phyloP scores from a whole-genome alignment of 352 stramenopile genomes.

The Pilasporangium apinafurcum region DNA sequence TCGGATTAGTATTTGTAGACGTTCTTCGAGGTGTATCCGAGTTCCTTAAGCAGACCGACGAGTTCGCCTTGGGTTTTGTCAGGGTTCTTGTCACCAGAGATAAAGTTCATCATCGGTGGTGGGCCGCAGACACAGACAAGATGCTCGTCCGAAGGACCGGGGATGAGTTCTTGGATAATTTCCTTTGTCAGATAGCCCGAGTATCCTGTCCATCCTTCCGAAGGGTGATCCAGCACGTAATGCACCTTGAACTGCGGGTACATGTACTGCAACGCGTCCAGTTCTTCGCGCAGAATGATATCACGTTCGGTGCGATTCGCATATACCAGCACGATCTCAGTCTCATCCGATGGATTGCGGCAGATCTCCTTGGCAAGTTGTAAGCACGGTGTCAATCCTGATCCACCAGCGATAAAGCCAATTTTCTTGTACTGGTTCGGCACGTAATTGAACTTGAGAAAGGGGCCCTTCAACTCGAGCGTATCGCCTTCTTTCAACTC shows the following conservation, averaged over 20 bases:
- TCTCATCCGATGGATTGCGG: conserved; percentile 70
- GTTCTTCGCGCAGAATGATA: conserved; percentile 78
- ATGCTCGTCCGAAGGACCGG: conserved; percentile 39
- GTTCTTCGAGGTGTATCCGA: conserved; percentile 45
- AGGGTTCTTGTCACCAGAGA: conserved; percentile 75
- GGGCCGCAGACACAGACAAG: conserved; percentile 84
- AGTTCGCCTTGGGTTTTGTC: conserved; percentile 77
- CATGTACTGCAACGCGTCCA: conserved; percentile 54
- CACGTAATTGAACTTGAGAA: conserved; percentile 83
- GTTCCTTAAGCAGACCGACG: conserved; percentile 64
- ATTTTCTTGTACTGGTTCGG: conserved; percentile 78
- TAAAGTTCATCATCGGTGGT: conserved; percentile 69
- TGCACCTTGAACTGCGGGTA: conserved; percentile 62
- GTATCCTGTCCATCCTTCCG: conserved; percentile 40
- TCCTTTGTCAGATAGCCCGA: conserved; percentile 65
- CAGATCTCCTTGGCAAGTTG: conserved; percentile 76
- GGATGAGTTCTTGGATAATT: conserved; percentile 65
- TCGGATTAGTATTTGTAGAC: conserved; percentile 79
- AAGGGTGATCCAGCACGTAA: conserved; percentile 36
- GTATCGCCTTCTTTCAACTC: conserved; percentile 66
- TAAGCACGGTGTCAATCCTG: conserved; percentile 73
- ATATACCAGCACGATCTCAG: conserved; percentile 74
- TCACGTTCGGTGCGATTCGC: conserved; percentile 76
- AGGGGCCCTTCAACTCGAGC: conserved; percentile 84
- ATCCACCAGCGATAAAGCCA: conserved; percentile 75